Evolutionary conservation across 148 eudicot species (phyloP).

Genomic region (Chenopodium suecicum): DNA sequence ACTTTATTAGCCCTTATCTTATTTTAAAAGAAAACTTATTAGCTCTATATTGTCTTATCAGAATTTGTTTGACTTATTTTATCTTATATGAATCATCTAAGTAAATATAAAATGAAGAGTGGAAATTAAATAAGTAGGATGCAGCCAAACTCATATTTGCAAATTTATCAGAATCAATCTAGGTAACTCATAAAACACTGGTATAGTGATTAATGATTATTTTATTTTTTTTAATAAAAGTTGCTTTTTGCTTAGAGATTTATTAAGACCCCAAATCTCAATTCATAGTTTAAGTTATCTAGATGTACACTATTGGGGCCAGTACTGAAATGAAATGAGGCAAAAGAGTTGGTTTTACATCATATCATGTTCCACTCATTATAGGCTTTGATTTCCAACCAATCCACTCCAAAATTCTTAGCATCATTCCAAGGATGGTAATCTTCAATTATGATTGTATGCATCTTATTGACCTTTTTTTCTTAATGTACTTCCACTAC

Average conservation of each 20-base stretch:
- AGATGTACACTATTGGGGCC: slow-evolving; percentile 19
- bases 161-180: too few relatives aligned
- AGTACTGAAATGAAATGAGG: slow-evolving; percentile 5
- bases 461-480: slow-evolving; percentile 9
- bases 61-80: too few relatives aligned
- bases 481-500: slow-evolving; percentile 28
- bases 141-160: too few relatives aligned
- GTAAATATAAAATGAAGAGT: too few relatives aligned
- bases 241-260: background rate
- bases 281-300: background rate
- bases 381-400: slow-evolving; percentile 22
- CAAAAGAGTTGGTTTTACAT: slow-evolving; percentile 27
- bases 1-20: too few relatives aligned
- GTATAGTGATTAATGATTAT: background rate
- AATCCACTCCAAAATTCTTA: slow-evolving; percentile 13
- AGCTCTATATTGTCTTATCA: too few relatives aligned
- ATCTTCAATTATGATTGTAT: slow-evolving; percentile 18
- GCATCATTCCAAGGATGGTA: slow-evolving; percentile 20
- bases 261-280: background rate
- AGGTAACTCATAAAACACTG: too few relatives aligned
- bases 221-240: too few relatives aligned
- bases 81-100: too few relatives aligned
- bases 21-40: too few relatives aligned
- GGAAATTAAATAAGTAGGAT: too few relatives aligned
- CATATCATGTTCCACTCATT: slow-evolving; percentile 27